Base-by-base conservation (phyloP, 371 early-diverging fungal genomes). In the Choanephora cucurbitarum region DNA sequence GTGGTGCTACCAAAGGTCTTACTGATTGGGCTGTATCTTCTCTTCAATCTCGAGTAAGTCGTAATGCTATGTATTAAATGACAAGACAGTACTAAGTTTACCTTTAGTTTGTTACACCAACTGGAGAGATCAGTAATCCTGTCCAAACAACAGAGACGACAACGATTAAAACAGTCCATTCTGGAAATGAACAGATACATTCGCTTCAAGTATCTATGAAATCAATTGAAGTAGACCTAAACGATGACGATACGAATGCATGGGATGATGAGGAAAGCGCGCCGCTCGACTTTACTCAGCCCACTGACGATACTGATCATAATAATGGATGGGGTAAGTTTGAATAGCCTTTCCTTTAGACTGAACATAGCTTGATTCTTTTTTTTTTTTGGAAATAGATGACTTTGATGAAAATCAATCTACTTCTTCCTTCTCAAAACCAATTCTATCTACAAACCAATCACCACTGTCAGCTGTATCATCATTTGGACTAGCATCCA, bases 1-100 rank as follows among this genome's bases (percentile, higher is more conserved):
- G 75, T 24, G 75, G 71, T 42, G 79, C 79, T 17, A 78, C 79
- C 0, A 78, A 75, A 55, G 73, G 73, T 3, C 52, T 78, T 41
- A 75, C 79, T 8, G 79, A 70, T 8, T 78, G 79, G 79, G 79
- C 79, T 40, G 79, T 78, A 5, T 75, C 75, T 10, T 78, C 79
- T 9, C 55, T 78, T 40, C 67, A 70, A 49, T 68, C 77, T 19
- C 54, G 74, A 37, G 77, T 77, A 72, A 62, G 48, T 48, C n/a
- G 11, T 6, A 5, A 2, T 15, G 9, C 2, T 8, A n/a, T n/a
- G n/a, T n/a, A n/a, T n/a, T n/a, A n/a, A n/a, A n/a, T 24, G 1
- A 24, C 5, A 32, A 32, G 32, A 32, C 32, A 6, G 32, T 10
- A 37, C 9, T 14, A 13, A 14, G 10, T n/a, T n/a, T 9, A n/a